These are phyloP conservation scores for Fusarium fracticaudum DNA, from an alignment of 2,329 filamentous ascomycete genomes.

Conservation along the genomic window DNA sequence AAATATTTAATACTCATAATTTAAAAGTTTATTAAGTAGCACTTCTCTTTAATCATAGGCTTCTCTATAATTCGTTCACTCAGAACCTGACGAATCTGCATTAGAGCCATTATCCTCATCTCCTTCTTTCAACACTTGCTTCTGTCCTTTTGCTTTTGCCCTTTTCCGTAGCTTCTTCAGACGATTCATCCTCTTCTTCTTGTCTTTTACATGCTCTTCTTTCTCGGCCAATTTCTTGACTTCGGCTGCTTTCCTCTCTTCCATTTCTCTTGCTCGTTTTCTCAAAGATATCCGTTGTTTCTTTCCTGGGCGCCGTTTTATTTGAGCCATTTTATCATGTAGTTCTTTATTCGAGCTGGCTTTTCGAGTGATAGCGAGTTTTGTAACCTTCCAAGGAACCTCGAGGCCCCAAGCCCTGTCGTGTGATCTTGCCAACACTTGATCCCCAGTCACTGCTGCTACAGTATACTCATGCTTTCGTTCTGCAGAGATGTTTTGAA, in stretches of 20 bases:
- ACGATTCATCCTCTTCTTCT: slow-evolving; percentile 70
- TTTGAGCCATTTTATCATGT: slow-evolving; percentile 35
- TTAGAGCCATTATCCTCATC: slow-evolving; percentile 34
- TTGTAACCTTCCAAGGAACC: slow-evolving; percentile 67
- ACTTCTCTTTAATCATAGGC: neutral
- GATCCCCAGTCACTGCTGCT: slow-evolving; percentile 63
- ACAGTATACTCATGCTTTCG: slow-evolving; percentile 52
- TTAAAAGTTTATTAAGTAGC: neutral
- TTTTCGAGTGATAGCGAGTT: slow-evolving; percentile 51
- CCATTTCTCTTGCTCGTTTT: slow-evolving; percentile 54
- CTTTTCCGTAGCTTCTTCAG: slow-evolving; percentile 68
- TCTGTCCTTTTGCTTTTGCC: slow-evolving; percentile 66
- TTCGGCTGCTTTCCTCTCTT: slow-evolving; percentile 52
- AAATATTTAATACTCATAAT: neutral
- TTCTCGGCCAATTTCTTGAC: slow-evolving; percentile 57
- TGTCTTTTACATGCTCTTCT: slow-evolving; percentile 66
- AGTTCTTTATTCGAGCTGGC: slow-evolving; percentile 15
- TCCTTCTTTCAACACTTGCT: slow-evolving; percentile 45
- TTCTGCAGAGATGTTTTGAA: slow-evolving; percentile 49
- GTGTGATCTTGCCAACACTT: slow-evolving; percentile 56
- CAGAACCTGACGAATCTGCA: slow-evolving; percentile 24
- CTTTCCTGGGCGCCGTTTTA: slow-evolving; percentile 64
- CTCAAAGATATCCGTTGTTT: slow-evolving; percentile 65
- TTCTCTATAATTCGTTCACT: neutral
- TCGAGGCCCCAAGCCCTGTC: slow-evolving; percentile 66